Conservation (phyloP, 2,329 filamentous ascomycete genomes). For the Calonectria montana region DNA sequence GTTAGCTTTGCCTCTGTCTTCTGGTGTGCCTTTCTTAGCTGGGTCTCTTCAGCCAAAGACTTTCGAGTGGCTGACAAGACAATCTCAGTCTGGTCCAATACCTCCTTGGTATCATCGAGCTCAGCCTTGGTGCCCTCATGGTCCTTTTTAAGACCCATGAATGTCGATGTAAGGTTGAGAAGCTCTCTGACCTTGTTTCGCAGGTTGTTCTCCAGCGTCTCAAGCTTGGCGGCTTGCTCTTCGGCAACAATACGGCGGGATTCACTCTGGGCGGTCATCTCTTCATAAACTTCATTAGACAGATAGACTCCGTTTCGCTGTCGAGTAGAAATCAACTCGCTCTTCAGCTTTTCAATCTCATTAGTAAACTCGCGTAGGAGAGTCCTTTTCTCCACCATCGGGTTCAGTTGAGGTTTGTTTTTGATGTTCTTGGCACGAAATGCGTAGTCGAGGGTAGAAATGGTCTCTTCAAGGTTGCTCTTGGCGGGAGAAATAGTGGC, state of each 20-base stretch:
- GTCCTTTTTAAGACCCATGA: conserved; percentile 90
- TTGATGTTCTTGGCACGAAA: conserved; percentile 98
- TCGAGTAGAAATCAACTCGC: conserved; percentile 90
- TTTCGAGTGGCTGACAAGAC: conserved; percentile 82
- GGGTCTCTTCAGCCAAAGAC: conserved; percentile 81
- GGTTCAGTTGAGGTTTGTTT: conserved; percentile 97
- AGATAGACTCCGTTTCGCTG: conserved; percentile 97
- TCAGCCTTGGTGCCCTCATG: conserved; percentile 79
- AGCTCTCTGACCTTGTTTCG: conserved; percentile 95
- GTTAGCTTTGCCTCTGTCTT: conserved; percentile 83
- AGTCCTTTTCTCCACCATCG: conserved; percentile 92
- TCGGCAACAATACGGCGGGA: conserved; percentile 91
- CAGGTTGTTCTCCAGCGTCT: conserved; percentile 89
- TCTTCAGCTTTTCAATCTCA: conserved; percentile 95
- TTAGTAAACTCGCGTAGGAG: conserved; percentile 88
- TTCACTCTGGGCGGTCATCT: conserved; percentile 92
- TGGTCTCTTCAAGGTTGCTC: conserved; percentile 96
- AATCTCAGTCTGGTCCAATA: conserved; percentile 89
- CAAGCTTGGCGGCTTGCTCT: conserved; percentile 91
- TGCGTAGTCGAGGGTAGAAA: conserved; percentile 97
- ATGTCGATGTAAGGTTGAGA: conserved; percentile 85
- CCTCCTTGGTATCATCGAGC: conserved; percentile 82
- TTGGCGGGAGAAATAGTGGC: conserved; percentile 95
- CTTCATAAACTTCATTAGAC: conserved; percentile 88
- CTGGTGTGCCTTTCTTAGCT: conserved; percentile 85